phyloP scores from a whole-genome alignment of 768 basidiomycete genomes.

The Phanerodontia chrysosporium region DNA sequence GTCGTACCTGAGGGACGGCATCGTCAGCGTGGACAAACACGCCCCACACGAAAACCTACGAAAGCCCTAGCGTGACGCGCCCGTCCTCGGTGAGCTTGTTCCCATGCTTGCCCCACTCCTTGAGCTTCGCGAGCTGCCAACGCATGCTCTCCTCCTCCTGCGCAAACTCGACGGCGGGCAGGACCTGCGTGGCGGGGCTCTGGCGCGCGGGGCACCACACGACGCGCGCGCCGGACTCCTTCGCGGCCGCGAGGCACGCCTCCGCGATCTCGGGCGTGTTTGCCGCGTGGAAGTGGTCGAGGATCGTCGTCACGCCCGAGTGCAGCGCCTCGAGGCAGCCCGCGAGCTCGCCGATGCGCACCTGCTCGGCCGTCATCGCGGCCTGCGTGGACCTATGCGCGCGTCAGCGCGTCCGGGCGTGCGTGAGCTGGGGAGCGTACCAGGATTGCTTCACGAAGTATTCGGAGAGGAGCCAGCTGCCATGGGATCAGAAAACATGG shows the following conservation, averaged over 20 bases:
- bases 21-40: not conserved
- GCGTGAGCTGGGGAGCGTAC: constrained; percentile 4
- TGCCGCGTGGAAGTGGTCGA: constrained; percentile 29
- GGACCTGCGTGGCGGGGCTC: constrained; percentile 19
- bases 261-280: constrained; percentile 22
- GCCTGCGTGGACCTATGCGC: constrained; percentile 19
- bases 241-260: constrained; percentile 20
- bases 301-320: constrained; percentile 27
- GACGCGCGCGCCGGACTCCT: constrained; percentile 25
- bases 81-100: constrained; percentile 22
- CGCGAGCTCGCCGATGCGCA: constrained; percentile 24
- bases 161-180: constrained; percentile 18
- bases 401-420: not conserved
- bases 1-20: constrained; percentile 20
- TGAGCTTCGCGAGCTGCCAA: constrained; percentile 23
- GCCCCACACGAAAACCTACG: constrained; percentile 10
- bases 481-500: not conserved
- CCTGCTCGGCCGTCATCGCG: constrained; percentile 23
- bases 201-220: constrained; percentile 24
- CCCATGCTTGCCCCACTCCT: constrained; percentile 20
- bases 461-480: constrained; percentile 25
- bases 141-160: constrained; percentile 17
- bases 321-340: constrained; percentile 28
- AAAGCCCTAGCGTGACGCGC: constrained; percentile 26
- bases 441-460: constrained; percentile 25